Percentiles rank a stretch among this genome's conserved stretches.
Conservation (phyloP, 177 flowering plant species). For the Vitis hybrid region DNA sequence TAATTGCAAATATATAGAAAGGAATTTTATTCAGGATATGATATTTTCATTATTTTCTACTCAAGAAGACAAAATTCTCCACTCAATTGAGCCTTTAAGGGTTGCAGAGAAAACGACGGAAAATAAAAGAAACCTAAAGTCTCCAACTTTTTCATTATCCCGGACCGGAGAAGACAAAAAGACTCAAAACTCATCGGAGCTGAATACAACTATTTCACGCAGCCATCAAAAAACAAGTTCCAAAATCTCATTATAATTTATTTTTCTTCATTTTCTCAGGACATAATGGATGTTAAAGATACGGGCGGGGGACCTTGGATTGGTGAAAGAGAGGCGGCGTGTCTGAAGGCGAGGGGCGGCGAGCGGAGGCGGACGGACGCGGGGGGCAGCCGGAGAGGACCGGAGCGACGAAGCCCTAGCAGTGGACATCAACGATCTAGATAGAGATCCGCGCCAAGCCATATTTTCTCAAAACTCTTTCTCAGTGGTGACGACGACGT, state of each 20-base stretch:
- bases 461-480: conserved; percentile 18
- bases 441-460: conserved; percentile 76
- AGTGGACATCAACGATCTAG: conserved; percentile 56
- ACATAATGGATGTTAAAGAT: neutral
- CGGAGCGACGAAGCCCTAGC: conserved; percentile 46
- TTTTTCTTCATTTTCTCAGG: neutral
- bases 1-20: too few relatives aligned
- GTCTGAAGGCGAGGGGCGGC: conserved; percentile 46
- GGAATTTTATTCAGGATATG: too few relatives aligned
- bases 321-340: conserved; percentile 50
- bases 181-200: neutral
- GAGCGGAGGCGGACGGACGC: conserved; percentile 48
- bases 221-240: neutral
- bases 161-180: neutral
- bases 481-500: too few relatives aligned
- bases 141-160: neutral
- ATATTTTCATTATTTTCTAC: too few relatives aligned
- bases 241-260: neutral
- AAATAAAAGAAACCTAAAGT: too few relatives aligned
- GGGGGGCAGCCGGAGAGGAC: conserved; percentile 37
- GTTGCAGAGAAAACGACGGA: too few relatives aligned
- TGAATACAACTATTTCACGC: neutral
- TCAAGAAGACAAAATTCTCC: too few relatives aligned
- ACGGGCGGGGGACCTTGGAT: conserved; percentile 46
- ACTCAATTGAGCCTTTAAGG: neutral